Base-by-base conservation (phyloP, 495 filamentous ascomycete species). In the Hypoxylon trugodes region DNA sequence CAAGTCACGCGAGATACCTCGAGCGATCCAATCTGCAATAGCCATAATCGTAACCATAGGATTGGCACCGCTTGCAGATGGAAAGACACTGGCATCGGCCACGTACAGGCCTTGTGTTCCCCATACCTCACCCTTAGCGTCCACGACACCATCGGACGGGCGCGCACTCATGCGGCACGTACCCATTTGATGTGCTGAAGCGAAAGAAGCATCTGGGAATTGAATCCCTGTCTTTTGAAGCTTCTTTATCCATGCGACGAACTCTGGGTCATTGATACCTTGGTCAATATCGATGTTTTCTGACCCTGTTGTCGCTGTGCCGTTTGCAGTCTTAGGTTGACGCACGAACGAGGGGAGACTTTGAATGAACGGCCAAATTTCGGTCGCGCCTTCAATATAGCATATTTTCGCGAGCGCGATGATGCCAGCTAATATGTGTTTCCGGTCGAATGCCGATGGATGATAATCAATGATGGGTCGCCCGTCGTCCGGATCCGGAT, bases 21-120 rank as follows among this genome's bases (percentile, higher is more conserved):
- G 72, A 5, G 80, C 81, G 22, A 90, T 83, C 78, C 81, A 84
- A 55, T 89, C 83, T 21, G 87, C 80, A 63, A 96, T 92, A 2
- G 87, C 91, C 92, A 97, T 95, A 53, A 82, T 89, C 38, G 92
- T 96, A 28, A 96, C 77, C 93, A 97, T 97, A 2, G 93, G 94
- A 72, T 97, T 97, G 8, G 96, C 93, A 4, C 94, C 94, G 64
- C 89, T 92, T 4, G 93, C 92, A 53, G 87, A 90, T 0, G 94
- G 94, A 61, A 97, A 92, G 0, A 97, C 87, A 63, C 91, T 96
- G 22, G 92, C 90, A 79, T 98, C 94, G 2, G 87, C 84, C 2
- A 97, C 86, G 69, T 89, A 95, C 64, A 97, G 57, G 0, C 85
- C 87, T 41, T 88, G 76, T 0, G 83, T 81, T 0, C 86, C 92